A percentile compares a stretch with the other conserved stretches of the same genome.
phyloP scores from a whole-genome alignment of 306 rosid genomes.

The Biancaea sappan region DNA sequence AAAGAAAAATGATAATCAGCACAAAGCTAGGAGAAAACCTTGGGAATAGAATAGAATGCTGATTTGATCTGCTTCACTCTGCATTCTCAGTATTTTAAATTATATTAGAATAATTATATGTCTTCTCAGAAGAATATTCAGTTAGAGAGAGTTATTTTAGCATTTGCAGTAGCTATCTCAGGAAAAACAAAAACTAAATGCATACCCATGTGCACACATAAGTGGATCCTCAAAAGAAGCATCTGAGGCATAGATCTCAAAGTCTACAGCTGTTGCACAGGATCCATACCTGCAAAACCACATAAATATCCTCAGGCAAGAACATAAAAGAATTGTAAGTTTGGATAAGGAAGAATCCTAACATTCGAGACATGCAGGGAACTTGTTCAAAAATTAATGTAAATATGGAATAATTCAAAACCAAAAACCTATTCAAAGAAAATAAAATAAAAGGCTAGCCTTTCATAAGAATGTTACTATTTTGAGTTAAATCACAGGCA shows the following conservation, averaged over 20 bases:
- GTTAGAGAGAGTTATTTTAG: background rate
- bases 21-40: conserved; percentile 46
- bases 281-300: conserved; percentile 66
- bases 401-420: background rate
- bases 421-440: background rate
- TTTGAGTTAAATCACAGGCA: background rate
- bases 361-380: background rate
- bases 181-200: background rate
- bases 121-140: background rate
- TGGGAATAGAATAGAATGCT: conserved; percentile 76
- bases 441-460: background rate
- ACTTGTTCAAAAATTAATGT: background rate
- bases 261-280: conserved; percentile 64
- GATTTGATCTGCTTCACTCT: conserved; percentile 88
- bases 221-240: conserved; percentile 92
- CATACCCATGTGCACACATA: conserved; percentile 74
- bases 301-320: background rate
- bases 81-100: conserved; percentile 33
- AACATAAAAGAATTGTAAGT: background rate
- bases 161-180: background rate
- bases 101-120: background rate
- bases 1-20: conserved; percentile 13
- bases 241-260: conserved; percentile 65
- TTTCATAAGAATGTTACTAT: background rate
- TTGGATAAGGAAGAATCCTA: background rate